These are phyloP conservation scores for Truncatella angustata DNA, from an alignment of 2,329 filamentous ascomycete species.

Conservation along the genomic window DNA sequence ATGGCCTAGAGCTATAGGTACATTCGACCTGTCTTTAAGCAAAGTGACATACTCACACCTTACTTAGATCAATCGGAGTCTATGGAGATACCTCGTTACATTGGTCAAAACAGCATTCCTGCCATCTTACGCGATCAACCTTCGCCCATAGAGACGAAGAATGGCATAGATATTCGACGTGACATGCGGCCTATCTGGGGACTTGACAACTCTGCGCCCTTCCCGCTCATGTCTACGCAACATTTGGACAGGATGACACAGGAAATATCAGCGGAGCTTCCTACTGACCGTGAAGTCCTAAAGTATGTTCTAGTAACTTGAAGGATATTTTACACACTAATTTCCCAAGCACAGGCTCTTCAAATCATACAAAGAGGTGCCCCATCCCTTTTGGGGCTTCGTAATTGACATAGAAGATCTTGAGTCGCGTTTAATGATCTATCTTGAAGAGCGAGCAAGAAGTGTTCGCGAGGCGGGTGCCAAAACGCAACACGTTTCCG, in stretches of 20 bases:
- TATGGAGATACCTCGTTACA: conserved; percentile 56
- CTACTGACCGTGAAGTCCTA: conserved; percentile 64
- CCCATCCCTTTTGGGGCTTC: conserved; percentile 67
- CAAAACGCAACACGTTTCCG: conserved; percentile 52
- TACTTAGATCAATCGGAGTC: conserved; percentile 49
- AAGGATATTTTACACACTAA: neutral
- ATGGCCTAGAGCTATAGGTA: conserved; percentile 31
- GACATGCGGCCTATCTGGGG: conserved; percentile 67
- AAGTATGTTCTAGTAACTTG: conserved; percentile 46
- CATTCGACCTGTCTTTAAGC: conserved; percentile 7
- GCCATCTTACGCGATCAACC: conserved; percentile 63
- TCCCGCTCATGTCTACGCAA: conserved; percentile 63
- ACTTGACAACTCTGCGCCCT: conserved; percentile 64
- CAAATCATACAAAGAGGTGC: conserved; percentile 64
- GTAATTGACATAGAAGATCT: conserved; percentile 66
- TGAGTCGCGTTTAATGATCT: conserved; percentile 62
- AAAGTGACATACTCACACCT: neutral
- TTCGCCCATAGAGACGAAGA: conserved; percentile 48
- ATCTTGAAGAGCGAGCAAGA: conserved; percentile 62
- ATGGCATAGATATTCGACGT: conserved; percentile 56
- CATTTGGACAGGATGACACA: conserved; percentile 59
- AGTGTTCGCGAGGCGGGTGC: conserved; percentile 47
- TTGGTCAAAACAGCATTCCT: conserved; percentile 67
- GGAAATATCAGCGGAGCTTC: conserved; percentile 61
- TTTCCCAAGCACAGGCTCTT: conserved; percentile 48